A percentile compares a stretch with the other conserved stretches of the same genome.
These are phyloP conservation scores for Collybia sordida DNA, from an alignment of 768 basidiomycete genomes.

Conservation along the genomic window DNA sequence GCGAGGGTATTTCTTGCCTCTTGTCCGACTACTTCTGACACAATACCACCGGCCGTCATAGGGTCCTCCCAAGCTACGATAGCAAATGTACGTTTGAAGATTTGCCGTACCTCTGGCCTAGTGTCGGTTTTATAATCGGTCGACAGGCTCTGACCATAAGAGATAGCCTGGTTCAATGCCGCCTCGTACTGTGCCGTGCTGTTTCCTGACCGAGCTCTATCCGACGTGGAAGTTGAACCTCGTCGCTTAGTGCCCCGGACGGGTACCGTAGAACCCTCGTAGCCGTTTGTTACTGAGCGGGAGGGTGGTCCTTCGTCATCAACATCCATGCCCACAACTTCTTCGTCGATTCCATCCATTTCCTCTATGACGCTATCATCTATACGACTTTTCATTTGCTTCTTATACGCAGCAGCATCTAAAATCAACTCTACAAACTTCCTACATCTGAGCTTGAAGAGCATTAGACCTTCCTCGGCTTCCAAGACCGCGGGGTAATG, in stretches of 20 bases:
- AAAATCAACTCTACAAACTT: constrained; percentile 84
- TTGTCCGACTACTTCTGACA: constrained; percentile 67
- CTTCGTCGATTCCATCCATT: constrained; percentile 34
- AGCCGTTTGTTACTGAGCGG: constrained; percentile 22
- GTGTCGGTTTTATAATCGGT: constrained; percentile 65
- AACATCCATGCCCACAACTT: constrained; percentile 65
- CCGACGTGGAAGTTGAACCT: constrained; percentile 4
- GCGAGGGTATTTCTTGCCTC: constrained; percentile 65
- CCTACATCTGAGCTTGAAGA: constrained; percentile 82
- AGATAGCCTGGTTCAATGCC: constrained; percentile 63
- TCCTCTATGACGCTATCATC: constrained; percentile 37
- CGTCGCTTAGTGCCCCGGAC: constrained; percentile 5
- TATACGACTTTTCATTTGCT: constrained; percentile 46
- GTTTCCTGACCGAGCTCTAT: constrained; percentile 14
- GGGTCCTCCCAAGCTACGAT: constrained; percentile 83
- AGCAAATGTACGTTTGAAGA: constrained; percentile 75
- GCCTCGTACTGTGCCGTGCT: constrained; percentile 44
- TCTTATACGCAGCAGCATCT: constrained; percentile 68
- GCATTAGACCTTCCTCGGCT: constrained; percentile 65
- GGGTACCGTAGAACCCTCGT: constrained; percentile 21
- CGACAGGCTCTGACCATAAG: constrained; percentile 72
- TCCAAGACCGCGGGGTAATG: constrained; percentile 67
- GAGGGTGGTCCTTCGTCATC: constrained; percentile 36
- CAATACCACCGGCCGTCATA: constrained; percentile 59
- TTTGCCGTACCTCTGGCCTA: constrained; percentile 60